These are phyloP conservation scores for Leccinum aurantiacum DNA, from an alignment of 768 basidiomycete genomes.

Conservation along the genomic window DNA sequence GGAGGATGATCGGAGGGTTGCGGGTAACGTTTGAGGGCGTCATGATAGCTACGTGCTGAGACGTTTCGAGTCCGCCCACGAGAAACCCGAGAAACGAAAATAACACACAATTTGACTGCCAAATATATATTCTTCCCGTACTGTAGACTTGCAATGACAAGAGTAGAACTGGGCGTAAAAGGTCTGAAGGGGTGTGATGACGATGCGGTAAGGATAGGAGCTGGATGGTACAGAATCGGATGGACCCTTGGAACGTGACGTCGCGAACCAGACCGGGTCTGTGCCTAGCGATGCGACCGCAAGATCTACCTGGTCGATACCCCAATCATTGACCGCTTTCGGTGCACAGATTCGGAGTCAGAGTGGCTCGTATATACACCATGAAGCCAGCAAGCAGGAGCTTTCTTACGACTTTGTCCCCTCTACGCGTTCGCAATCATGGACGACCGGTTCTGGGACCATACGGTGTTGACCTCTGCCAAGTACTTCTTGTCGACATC, in stretches of 20 bases:
- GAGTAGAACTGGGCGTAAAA: background rate
- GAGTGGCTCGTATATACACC: background rate
- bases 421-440: background rate
- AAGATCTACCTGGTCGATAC: constrained; percentile 3
- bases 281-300: background rate
- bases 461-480: constrained; percentile 1
- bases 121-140: background rate
- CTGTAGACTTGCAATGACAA: background rate
- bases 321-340: background rate
- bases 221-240: background rate
- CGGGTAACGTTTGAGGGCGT: constrained; percentile 4
- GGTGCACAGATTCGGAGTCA: background rate
- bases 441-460: background rate
- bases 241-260: background rate
- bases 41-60: background rate
- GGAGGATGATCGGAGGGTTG: background rate
- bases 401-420: background rate
- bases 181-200: background rate
- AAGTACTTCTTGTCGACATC: background rate
- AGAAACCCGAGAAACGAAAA: background rate
- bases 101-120: background rate
- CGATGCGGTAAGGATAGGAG: background rate
- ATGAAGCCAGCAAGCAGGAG: background rate
- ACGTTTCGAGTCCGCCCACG: constrained; percentile 1
- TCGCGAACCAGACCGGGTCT: constrained; percentile 7